Evolutionary conservation across 2,329 filamentous ascomycete species (phyloP), one percentile per base, ranked within the genome.

Genomic region (Colletotrichum tofieldiae): DNA sequence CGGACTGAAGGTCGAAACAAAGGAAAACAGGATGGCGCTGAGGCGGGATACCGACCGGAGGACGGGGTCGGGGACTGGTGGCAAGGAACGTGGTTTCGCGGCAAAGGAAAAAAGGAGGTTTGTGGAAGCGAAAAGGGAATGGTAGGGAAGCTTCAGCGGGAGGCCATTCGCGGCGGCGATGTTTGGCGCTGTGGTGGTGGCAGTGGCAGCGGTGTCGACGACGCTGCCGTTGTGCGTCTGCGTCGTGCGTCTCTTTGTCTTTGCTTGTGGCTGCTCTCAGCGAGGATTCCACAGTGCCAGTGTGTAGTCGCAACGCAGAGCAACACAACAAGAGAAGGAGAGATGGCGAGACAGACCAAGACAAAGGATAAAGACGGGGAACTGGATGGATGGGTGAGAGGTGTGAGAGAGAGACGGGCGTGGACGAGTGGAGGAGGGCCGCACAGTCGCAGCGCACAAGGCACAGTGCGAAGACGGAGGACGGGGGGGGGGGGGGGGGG

Each of bases 261-360:
- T 59, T 69, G 58, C 16, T 43, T 23, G 59, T 54, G 70, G 59
- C 59, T 29, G 60, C 59, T 69, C 47, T 65, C 70, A 72, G 70
- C 45, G 37, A n/a, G 7, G 65, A 41, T 72, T 65, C 70, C 70
- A 72, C 70, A 72, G 70, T 72, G 70, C 70, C 62, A 55, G 63
- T 66, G 59, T 63, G 51, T 56, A 55, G 66, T 32, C 39, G 59
- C 23, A 56, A 29, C 59, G 62, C 39, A 66, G 14, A 59, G 59
- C 43, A 54, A 52, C 32, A 43, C 32, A 52, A 41, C 43, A 47
- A 65, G n/a, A 65, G 32, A 58, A 32, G n/a, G 32, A 7, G 32
- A 37, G 32, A 55, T 32, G 14, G 52, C 37, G 49, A 71, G 35
- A 65, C 18, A 58, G 32, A 29, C 20, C 51, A 29, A 59, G 51